A percentile compares a stretch with the other conserved stretches of the same genome.
Evolutionary conservation across 371 early-diverging fungal genomes (phyloP).

Genomic region (Phascolomyces articulosus): DNA sequence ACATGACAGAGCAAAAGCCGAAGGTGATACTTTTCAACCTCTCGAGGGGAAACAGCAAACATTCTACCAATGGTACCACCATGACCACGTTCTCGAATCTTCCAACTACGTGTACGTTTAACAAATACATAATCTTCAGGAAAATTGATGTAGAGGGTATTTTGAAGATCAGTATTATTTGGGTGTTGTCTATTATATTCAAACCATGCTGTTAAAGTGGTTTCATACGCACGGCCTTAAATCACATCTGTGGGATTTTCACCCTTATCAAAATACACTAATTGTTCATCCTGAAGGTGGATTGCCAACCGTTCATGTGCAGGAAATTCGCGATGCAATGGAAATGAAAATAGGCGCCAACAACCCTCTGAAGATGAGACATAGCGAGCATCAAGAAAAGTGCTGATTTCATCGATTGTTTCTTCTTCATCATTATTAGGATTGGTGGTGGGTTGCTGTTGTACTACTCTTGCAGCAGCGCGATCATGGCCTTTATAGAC

Average conservation of each 20-base stretch:
- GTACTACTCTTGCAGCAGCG: not conserved
- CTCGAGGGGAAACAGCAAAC: not conserved
- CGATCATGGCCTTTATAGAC: conserved; percentile 1
- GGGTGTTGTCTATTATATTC: not conserved
- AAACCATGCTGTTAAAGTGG: conserved; percentile 9
- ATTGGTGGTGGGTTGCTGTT: not conserved
- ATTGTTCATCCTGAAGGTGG: no score
- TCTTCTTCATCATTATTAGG: not conserved
- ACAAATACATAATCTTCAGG: not conserved
- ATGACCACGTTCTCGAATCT: no score
- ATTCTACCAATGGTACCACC: no score
- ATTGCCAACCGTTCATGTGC: no score
- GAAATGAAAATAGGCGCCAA: conserved; percentile 1
- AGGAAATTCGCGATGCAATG: no score
- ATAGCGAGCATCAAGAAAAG: not conserved
- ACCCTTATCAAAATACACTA: no score
- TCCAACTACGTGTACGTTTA: not conserved
- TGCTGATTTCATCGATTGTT: not conserved
- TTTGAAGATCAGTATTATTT: not conserved
- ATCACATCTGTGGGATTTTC: not conserved
- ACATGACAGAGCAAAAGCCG: conserved; percentile 10
- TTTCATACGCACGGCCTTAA: not conserved
- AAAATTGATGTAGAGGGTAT: not conserved
- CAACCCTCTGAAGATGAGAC: not conserved
- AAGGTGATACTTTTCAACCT: not conserved